Base-by-base conservation (phyloP, 2,329 filamentous ascomycete species). In the Cyphellophora attinorum region DNA sequence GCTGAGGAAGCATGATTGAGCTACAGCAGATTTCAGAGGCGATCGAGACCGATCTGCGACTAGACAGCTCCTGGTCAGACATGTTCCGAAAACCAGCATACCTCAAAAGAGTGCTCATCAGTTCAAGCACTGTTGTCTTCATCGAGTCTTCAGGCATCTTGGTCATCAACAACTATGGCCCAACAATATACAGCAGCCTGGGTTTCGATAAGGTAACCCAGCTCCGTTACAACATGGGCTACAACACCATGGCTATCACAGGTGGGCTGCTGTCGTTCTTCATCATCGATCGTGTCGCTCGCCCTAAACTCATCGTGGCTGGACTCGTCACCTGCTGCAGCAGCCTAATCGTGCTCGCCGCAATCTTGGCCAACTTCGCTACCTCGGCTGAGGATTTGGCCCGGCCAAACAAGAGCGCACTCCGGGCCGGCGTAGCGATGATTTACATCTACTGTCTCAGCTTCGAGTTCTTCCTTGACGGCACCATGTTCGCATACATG, bases 91-190 rank as follows among this genome's bases (percentile, higher is more conserved):
- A 43, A 34, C 34, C 32, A 17, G 36, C 33, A 16, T 46, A 43
- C 27, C 40, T 38, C 8, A 46, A 46, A 32, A 33, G 43, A 3
- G 28, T 31, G 10, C 18, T 46, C 10, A 21, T 46, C 4, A 35
- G 33, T 5, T 29, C 36, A 4, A 36, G 33, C 18, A 43, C 36
- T 28, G 34, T 29, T 6, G n/a, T 36, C 11, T 39, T 33, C 11
- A 46, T 43, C 16, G 40, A 46, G 11, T 61, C 31, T 53, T 64
- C 4, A 14, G 67, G 67, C 11, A 62, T 64, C 34, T 65, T 65
- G 28, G 58, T 67, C 5, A 64, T 67, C 34, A 60, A 64, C 34
- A 62, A 60, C 40, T 65, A 67, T 28, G 58, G 61, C 2, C 54
- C 61, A 1, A 53, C 59, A 1, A 60, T 70, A 19, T 69, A 68